A percentile compares a stretch with the other conserved stretches of the same genome.
Conservation (phyloP, 2,329 filamentous ascomycete species). For the Aspergillus calidoustus region DNA sequence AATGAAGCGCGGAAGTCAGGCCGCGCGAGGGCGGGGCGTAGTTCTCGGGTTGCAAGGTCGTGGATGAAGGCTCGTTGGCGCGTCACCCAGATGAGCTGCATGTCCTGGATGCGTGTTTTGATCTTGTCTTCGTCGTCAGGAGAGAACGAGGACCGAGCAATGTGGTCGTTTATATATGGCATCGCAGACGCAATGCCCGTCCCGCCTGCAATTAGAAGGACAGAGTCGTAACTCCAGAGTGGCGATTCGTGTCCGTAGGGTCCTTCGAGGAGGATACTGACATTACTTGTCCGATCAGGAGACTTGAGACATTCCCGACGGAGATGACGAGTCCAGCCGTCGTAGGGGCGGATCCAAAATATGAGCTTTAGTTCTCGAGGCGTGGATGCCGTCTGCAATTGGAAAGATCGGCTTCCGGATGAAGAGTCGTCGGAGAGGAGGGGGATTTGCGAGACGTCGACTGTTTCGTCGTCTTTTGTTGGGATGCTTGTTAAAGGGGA, state of each 20-base stretch:
- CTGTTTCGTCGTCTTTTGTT: constrained; percentile 12
- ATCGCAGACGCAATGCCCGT: constrained; percentile 49
- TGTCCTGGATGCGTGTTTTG: constrained; percentile 29
- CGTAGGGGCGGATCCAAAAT: constrained; percentile 57
- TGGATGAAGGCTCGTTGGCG: constrained; percentile 37
- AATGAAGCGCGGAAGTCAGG: constrained; percentile 38
- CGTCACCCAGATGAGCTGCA: constrained; percentile 42
- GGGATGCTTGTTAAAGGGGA: background rate
- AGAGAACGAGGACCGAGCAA: constrained; percentile 23
- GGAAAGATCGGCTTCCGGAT: background rate
- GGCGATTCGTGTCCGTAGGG: constrained; percentile 53
- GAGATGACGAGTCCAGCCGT: constrained; percentile 57
- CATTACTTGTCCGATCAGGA: constrained; percentile 28
- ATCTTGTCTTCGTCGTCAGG: constrained; percentile 1
- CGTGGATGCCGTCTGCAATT: constrained; percentile 6
- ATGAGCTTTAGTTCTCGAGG: constrained; percentile 41
- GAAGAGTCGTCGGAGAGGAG: constrained; percentile 28
- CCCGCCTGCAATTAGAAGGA: constrained; percentile 53
- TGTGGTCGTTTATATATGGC: constrained; percentile 47
- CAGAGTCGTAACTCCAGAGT: constrained; percentile 54
- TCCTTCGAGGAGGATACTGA: constrained; percentile 54
- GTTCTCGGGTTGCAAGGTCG: constrained; percentile 32
- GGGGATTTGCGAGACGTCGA: constrained; percentile 30
- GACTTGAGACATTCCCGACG: constrained; percentile 39
- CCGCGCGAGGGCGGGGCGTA: constrained; percentile 32